These are phyloP conservation scores for Nemania diffusa DNA, from an alignment of 2,329 filamentous ascomycete species.

Conservation along the genomic window DNA sequence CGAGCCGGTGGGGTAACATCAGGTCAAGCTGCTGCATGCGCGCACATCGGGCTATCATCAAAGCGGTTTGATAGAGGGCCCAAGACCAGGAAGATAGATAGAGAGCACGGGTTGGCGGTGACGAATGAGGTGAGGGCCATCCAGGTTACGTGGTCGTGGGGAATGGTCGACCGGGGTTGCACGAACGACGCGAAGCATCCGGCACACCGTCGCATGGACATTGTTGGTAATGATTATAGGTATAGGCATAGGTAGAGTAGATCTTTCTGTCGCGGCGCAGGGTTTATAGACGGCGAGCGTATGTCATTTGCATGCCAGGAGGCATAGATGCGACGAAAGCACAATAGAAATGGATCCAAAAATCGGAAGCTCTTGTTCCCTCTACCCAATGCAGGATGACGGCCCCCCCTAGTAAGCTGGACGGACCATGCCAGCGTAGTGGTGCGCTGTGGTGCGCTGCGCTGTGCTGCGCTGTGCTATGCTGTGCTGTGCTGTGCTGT, in stretches of 20 bases:
- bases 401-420: constrained; percentile 30
- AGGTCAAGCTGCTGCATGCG: constrained; percentile 40
- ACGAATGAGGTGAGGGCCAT: constrained; percentile 26
- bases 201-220: constrained; percentile 22
- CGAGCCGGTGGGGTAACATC: constrained; percentile 42
- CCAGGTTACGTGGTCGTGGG: constrained; percentile 23
- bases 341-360: constrained; percentile 36
- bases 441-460: constrained; percentile 7
- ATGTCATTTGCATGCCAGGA: constrained; percentile 28
- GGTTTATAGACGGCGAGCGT: constrained; percentile 28
- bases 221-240: constrained; percentile 25
- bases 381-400: constrained; percentile 44
- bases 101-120: constrained; percentile 18
- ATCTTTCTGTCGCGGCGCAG: constrained; percentile 31
- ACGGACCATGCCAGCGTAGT: constrained; percentile 33
- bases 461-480: not conserved
- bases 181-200: constrained; percentile 23
- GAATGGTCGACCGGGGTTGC: constrained; percentile 24
- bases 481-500: constrained; percentile 1
- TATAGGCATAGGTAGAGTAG: constrained; percentile 39
- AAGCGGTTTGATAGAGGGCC: constrained; percentile 33
- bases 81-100: constrained; percentile 22
- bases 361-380: constrained; percentile 43
- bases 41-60: constrained; percentile 29
- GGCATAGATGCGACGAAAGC: constrained; percentile 24